Evolutionary conservation across 2,329 filamentous ascomycete genomes (phyloP).

Genomic region (Colletotrichum sojae): DNA sequence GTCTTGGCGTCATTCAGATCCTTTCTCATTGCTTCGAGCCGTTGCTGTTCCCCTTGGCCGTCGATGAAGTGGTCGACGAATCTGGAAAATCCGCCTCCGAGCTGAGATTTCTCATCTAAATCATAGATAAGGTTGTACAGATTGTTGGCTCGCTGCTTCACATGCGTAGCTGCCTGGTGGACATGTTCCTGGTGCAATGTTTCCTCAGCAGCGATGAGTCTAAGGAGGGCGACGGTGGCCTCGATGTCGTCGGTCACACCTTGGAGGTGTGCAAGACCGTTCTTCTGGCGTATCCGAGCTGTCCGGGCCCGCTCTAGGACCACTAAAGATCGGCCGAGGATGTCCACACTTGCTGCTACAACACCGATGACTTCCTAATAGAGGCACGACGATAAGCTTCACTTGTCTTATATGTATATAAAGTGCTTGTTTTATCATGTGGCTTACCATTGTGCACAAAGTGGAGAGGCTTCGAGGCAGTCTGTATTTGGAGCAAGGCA

Average conservation of each 20-base stretch:
- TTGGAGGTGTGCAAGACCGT: background rate
- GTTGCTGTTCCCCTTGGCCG: background rate
- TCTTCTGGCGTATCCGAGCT: conserved; percentile 7
- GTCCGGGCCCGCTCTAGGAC: background rate
- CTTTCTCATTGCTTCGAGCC: conserved; percentile 1
- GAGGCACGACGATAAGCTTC: background rate
- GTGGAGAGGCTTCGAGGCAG: background rate
- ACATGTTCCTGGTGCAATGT: background rate
- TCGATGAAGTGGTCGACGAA: conserved; percentile 5
- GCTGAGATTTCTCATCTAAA: background rate
- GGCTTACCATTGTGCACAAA: conserved; percentile 3
- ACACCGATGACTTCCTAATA: conserved; percentile 2
- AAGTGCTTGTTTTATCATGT: background rate
- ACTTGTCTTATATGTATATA: background rate
- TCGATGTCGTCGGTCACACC: background rate
- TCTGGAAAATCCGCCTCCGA: background rate
- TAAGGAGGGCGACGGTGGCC: background rate
- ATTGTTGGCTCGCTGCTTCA: background rate
- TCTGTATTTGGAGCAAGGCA: too few relatives aligned
- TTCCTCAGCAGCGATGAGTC: background rate
- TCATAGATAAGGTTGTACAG: background rate
- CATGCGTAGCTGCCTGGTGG: background rate
- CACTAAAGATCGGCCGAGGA: background rate
- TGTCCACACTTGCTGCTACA: background rate
- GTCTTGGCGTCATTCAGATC: conserved; percentile 3